phyloP scores from a whole-genome alignment of 257 asterid species.

The Paraleonurus japonicus region DNA sequence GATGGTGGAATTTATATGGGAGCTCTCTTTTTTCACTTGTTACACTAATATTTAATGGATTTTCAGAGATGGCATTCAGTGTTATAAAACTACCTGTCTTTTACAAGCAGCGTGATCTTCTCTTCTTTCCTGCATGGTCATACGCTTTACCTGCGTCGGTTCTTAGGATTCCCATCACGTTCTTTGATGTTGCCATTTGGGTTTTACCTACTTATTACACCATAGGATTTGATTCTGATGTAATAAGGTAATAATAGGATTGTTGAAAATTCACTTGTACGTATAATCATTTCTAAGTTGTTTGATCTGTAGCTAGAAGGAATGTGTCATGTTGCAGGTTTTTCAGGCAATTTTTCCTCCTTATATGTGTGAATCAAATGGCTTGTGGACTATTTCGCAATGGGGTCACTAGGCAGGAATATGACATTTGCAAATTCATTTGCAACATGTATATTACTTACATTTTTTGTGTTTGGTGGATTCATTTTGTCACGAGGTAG shows the following conservation, averaged over 20 bases:
- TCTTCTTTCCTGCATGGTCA: conserved; percentile 72
- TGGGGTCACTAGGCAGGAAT: conserved; percentile 57
- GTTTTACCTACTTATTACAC: conserved; percentile 42
- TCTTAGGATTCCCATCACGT: conserved; percentile 55
- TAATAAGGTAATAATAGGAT: conserved; percentile 32
- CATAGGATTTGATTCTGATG: conserved; percentile 53
- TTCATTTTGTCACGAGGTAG: conserved; percentile 64
- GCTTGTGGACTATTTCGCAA: conserved; percentile 52
- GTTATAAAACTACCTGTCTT: conserved; percentile 66
- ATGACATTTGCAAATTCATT: conserved; percentile 54
- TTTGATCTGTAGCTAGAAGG: not conserved
- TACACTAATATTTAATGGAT: conserved; percentile 55
- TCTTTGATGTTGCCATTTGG: conserved; percentile 46
- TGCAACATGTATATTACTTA: conserved; percentile 45
- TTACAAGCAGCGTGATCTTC: conserved; percentile 68
- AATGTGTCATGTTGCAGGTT: conserved; percentile 35
- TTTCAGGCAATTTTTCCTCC: conserved; percentile 44
- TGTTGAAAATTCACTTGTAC: not conserved
- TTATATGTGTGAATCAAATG: conserved; percentile 45
- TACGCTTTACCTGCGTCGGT: conserved; percentile 64
- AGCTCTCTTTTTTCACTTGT: conserved; percentile 51
- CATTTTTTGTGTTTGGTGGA: conserved; percentile 50
- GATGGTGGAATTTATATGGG: conserved; percentile 62
- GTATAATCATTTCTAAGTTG: not conserved
- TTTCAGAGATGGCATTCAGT: conserved; percentile 61